Evolutionary conservation across 352 stramenopile species (phyloP).

Genomic region (Halophytophthora batemanensis): DNA sequence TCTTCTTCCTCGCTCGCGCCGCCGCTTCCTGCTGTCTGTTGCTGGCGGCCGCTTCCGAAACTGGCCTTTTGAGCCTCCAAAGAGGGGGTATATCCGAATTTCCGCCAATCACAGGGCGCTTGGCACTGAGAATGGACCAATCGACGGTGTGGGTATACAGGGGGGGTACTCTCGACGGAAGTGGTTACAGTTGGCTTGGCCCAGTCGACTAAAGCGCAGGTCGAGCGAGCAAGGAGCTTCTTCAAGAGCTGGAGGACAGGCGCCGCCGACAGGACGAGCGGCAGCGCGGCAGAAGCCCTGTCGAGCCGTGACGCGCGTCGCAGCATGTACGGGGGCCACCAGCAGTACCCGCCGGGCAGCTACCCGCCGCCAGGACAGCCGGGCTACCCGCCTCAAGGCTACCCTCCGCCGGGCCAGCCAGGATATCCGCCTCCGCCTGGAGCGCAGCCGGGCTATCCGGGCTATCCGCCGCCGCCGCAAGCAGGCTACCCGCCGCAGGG

Average conservation of each 20-base stretch:
- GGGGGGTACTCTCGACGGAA: no score
- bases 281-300: not conserved
- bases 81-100: not conserved
- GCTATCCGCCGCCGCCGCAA: conserved; percentile 20
- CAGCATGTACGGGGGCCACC: conserved; percentile 21
- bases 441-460: conserved; percentile 2
- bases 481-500: conserved; percentile 29
- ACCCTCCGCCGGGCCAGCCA: conserved; percentile 20
- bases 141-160: no score
- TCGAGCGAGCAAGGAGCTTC: not conserved
- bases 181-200: not conserved
- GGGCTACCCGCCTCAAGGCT: conserved; percentile 18
- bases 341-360: conserved; percentile 6
- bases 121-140: no score
- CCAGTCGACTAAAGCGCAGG: conserved; percentile 11
- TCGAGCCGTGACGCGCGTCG: not conserved
- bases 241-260: not conserved
- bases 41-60: not conserved
- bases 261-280: not conserved
- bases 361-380: conserved; percentile 10
- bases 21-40: not conserved
- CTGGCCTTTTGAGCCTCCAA: not conserved
- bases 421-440: conserved; percentile 18
- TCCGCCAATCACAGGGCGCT: no score
- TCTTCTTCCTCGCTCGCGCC: no score